phyloP scores from a whole-genome alignment of 2,329 filamentous ascomycete species.

The Chrysosporium keratinophilum region DNA sequence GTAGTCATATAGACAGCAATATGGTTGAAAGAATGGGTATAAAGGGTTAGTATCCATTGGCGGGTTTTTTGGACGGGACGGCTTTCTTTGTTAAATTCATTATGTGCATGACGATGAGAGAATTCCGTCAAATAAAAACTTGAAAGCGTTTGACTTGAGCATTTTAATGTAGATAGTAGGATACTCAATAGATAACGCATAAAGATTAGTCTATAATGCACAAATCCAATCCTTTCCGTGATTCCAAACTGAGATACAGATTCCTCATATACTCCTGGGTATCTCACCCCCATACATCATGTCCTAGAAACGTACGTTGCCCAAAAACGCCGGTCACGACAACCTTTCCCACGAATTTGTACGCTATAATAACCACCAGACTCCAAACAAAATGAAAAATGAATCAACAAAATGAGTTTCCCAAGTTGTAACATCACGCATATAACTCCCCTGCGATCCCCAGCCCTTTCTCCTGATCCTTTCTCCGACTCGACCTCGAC shows the following conservation, averaged over 20 bases:
- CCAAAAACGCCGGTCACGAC: background rate
- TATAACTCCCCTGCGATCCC: constrained; percentile 28
- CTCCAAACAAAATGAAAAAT: background rate
- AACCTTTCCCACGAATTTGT: no score
- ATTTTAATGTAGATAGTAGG: background rate
- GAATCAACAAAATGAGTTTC: background rate
- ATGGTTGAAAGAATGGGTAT: background rate
- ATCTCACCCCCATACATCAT: background rate
- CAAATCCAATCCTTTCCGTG: no score
- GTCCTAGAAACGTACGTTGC: background rate
- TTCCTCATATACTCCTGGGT: background rate
- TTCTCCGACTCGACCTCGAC: constrained; percentile 21
- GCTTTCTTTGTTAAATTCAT: background rate
- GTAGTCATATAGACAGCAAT: background rate
- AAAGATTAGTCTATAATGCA: background rate
- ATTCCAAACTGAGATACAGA: no score
- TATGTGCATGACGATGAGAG: background rate
- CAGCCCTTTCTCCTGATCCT: constrained; percentile 28
- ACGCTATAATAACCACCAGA: background rate
- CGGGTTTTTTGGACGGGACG: background rate
- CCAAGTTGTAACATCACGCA: constrained; percentile 19
- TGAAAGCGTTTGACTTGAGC: constrained; percentile 1
- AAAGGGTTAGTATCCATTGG: background rate
- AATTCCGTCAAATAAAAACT: background rate
- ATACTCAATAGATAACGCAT: background rate